phyloP scores from a whole-genome alignment of 1,284 basidiomycete species.

The Tausonia pullulans region DNA sequence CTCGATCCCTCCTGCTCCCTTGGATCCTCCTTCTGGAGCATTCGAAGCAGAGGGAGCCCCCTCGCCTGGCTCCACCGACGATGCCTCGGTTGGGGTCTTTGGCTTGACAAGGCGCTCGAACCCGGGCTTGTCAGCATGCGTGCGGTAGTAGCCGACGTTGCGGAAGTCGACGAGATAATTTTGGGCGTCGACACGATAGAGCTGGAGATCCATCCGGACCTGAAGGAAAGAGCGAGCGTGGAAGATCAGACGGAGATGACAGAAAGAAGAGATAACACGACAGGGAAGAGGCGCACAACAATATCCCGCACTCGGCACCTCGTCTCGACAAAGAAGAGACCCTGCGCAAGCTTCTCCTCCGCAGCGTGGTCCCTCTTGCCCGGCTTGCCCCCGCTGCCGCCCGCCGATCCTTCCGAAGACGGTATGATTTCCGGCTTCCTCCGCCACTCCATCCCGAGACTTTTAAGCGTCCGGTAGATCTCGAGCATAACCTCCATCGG shows the following conservation, averaged over 20 bases:
- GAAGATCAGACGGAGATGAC: background rate
- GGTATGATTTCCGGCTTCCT: conserved; percentile 32
- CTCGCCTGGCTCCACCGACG: background rate
- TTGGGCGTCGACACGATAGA: conserved; percentile 88
- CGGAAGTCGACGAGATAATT: conserved; percentile 98
- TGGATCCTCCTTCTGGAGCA: background rate
- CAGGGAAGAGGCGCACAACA: conserved; percentile 49
- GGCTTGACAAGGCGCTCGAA: conserved; percentile 40
- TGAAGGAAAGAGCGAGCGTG: conserved; percentile 28
- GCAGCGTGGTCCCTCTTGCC: conserved; percentile 36
- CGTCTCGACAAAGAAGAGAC: conserved; percentile 89
- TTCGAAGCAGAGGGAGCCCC: background rate
- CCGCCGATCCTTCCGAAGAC: too few species aligned
- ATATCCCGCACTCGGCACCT: conserved; percentile 78
- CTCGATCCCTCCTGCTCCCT: background rate
- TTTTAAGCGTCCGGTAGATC: conserved; percentile 85
- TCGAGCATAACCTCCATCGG: conserved; percentile 99
- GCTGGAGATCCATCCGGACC: conserved; percentile 92
- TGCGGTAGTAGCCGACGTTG: conserved; percentile 80
- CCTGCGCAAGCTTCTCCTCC: conserved; percentile 41
- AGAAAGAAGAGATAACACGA: background rate
- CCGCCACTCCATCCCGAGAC: conserved; percentile 92
- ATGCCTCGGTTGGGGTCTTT: background rate
- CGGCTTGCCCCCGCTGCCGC: conserved; percentile 18
- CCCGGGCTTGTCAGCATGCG: conserved; percentile 40